phyloP scores from a whole-genome alignment of 345 rosid species.

The Eucalyptus polyanthemos region DNA sequence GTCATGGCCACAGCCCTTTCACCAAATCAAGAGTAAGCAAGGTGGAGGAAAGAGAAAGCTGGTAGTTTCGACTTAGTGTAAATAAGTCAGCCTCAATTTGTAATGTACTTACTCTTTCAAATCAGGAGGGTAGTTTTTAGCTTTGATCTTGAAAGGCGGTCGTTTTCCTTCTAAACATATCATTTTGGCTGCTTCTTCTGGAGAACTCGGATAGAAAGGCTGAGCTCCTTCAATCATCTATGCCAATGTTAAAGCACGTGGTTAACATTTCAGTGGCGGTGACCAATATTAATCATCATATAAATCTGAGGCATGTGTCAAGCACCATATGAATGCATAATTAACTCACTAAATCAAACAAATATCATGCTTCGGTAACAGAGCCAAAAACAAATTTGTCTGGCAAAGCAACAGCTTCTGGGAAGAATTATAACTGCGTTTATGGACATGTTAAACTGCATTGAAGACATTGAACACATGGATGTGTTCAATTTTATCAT shows the following conservation, averaged over 20 bases:
- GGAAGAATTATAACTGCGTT: neutral
- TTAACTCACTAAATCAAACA: neutral
- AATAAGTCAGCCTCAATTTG: neutral
- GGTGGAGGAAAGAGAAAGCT: neutral
- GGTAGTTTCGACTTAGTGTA: neutral
- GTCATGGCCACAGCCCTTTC: neutral
- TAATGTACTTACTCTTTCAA: slow-evolving; percentile 62
- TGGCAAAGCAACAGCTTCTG: neutral
- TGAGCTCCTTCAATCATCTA: slow-evolving; percentile 84
- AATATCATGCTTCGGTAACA: neutral
- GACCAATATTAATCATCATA: neutral
- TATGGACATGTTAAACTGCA: neutral
- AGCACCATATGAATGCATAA: neutral
- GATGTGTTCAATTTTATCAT: neutral
- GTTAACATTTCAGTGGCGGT: neutral
- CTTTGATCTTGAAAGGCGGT: slow-evolving; percentile 57
- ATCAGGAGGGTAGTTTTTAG: slow-evolving; percentile 65
- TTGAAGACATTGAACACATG: neutral
- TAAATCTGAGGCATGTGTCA: neutral
- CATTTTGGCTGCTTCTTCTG: slow-evolving; percentile 49
- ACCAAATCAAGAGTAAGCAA: neutral
- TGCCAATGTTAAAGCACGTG: neutral
- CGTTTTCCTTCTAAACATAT: slow-evolving; percentile 64
- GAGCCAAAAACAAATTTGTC: neutral
- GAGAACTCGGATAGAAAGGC: slow-evolving; percentile 66